These are phyloP conservation scores for Calocera viscosa DNA, from an alignment of 768 basidiomycete species.

Conservation along the genomic window DNA sequence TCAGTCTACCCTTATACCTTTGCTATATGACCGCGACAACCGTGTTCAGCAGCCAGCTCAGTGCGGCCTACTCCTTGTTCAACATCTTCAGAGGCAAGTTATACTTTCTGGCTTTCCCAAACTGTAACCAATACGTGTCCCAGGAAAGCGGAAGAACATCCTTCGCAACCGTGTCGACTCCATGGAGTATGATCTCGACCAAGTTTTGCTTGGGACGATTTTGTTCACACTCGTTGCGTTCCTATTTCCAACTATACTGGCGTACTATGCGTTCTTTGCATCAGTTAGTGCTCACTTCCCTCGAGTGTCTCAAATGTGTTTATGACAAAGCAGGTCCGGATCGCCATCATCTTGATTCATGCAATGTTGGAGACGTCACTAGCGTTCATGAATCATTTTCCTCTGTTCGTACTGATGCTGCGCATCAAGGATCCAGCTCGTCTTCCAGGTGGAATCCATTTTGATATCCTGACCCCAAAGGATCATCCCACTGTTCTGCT, in stretches of 20 bases:
- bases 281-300: slow-evolving; percentile 23
- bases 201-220: slow-evolving; percentile 87
- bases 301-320: background rate
- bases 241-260: slow-evolving; percentile 70
- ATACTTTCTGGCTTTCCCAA: background rate
- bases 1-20: slow-evolving; percentile 59
- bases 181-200: slow-evolving; percentile 85
- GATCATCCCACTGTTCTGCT: background rate
- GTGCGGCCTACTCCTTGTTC: slow-evolving; percentile 57
- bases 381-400: slow-evolving; percentile 82
- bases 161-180: slow-evolving; percentile 78
- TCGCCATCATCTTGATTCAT: slow-evolving; percentile 46
- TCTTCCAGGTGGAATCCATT: slow-evolving; percentile 48
- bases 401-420: slow-evolving; percentile 77
- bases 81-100: slow-evolving; percentile 74
- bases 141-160: slow-evolving; percentile 81
- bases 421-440: slow-evolving; percentile 71
- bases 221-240: slow-evolving; percentile 73
- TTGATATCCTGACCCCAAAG: background rate
- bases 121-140: background rate
- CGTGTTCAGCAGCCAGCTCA: slow-evolving; percentile 50
- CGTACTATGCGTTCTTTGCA: slow-evolving; percentile 76
- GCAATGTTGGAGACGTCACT: slow-evolving; percentile 51
- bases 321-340: slow-evolving; percentile 33
- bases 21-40: slow-evolving; percentile 52